phyloP scores from a whole-genome alignment of 768 basidiomycete genomes.

The Mycena chlorophos region DNA sequence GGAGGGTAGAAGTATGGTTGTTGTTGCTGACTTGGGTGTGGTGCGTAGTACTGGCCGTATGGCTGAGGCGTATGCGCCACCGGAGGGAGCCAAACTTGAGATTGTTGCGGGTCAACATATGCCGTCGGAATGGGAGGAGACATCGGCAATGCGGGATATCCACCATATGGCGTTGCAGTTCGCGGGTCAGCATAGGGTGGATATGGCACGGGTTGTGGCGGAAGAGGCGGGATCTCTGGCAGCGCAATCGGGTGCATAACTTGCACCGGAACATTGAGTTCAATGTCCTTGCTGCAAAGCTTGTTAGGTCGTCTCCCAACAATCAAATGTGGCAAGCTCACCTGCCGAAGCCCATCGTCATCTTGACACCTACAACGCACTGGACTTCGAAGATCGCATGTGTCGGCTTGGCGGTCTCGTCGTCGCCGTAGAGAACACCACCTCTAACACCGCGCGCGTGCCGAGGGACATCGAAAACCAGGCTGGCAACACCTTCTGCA shows the following conservation, averaged over 20 bases:
- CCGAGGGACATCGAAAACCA: conserved; percentile 79
- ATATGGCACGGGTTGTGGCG: conserved; percentile 26
- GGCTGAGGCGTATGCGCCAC: conserved; percentile 33
- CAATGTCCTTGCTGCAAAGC: conserved; percentile 63
- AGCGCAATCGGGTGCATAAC: conserved; percentile 65
- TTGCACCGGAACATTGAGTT: conserved; percentile 61
- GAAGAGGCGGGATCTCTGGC: conserved; percentile 38
- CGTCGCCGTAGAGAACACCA: conserved; percentile 58
- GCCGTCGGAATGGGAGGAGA: conserved; percentile 39
- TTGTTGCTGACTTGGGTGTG: conserved; percentile 26
- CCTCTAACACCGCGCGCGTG: conserved; percentile 65
- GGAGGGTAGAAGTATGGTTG: conserved; percentile 39
- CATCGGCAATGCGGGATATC: conserved; percentile 36
- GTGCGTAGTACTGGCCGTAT: conserved; percentile 31
- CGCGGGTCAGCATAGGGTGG: conserved; percentile 24
- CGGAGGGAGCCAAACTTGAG: conserved; percentile 53
- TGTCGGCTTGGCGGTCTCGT: conserved; percentile 37
- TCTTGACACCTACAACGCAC: conserved; percentile 59
- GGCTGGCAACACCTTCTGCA: conserved; percentile 72
- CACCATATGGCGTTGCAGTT: conserved; percentile 33
- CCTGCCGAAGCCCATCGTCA: conserved; percentile 74
- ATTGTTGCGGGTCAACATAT: conserved; percentile 41
- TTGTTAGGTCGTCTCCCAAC: conserved; percentile 2
- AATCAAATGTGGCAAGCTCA: conserved; percentile 31
- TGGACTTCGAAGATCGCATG: conserved; percentile 69